phyloP scores from a whole-genome alignment of 345 rosid genomes.

The Eucalyptus viminalis region DNA sequence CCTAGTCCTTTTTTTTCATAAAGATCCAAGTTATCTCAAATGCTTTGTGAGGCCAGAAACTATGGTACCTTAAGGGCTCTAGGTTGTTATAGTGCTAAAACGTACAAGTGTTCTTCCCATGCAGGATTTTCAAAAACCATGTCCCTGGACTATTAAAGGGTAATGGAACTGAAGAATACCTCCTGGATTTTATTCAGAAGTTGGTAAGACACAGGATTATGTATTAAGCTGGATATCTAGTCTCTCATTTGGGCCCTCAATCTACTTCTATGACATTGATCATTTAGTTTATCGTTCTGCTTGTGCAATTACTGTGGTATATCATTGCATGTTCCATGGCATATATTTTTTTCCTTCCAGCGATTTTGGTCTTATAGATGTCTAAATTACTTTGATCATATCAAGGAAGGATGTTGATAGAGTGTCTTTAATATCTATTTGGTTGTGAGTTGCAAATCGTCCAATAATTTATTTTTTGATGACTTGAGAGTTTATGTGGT shows the following conservation, averaged over 20 bases:
- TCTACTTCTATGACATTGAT: neutral
- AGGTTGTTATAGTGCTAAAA: neutral
- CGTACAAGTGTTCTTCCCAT: neutral
- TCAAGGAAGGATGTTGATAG: neutral
- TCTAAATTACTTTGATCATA: neutral
- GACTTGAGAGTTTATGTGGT: neutral
- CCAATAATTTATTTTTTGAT: neutral
- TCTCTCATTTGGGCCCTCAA: neutral
- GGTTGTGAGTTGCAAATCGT: neutral
- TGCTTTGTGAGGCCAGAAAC: neutral
- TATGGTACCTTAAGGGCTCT: neutral
- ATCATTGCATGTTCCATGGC: neutral
- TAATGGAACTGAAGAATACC: slow-evolving; percentile 18
- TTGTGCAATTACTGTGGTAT: neutral
- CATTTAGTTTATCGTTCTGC: neutral
- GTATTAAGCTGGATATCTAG: neutral
- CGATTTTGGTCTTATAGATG: neutral
- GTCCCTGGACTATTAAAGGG: slow-evolving; percentile 52
- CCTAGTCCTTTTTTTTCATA: neutral
- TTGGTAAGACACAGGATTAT: slow-evolving; percentile 30
- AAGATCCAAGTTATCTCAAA: neutral
- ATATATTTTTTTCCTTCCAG: neutral
- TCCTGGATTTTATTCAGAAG: slow-evolving; percentile 43
- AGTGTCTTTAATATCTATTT: neutral
- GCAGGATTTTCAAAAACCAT: slow-evolving; percentile 75